Evolutionary conservation across 345 rosid genomes (phyloP).

Genomic region (Salix purpurea): DNA sequence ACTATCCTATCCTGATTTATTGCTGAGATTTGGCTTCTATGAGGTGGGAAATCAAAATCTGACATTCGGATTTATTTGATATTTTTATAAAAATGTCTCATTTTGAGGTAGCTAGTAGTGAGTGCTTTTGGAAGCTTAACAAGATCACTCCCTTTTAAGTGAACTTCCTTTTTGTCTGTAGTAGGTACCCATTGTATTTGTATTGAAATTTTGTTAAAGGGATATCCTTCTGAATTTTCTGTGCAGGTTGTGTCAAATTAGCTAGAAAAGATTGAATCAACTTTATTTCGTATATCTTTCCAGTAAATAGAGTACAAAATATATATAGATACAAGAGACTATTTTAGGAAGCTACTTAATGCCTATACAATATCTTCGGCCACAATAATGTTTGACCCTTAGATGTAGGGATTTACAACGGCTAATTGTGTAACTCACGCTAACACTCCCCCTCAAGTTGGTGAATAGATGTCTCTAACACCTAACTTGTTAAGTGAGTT

Average conservation of each 20-base stretch:
- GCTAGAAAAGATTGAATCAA: too few relatives aligned
- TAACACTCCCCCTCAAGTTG: too few relatives aligned
- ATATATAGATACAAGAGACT: too few relatives aligned
- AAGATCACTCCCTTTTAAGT: not conserved
- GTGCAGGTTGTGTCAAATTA: too few relatives aligned
- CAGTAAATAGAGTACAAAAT: rapidly evolving
- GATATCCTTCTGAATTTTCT: not conserved
- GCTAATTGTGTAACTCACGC: too few relatives aligned
- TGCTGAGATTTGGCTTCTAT: not conserved
- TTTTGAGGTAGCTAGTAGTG: not conserved
- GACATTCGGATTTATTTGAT: too few relatives aligned
- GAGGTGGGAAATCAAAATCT: not conserved
- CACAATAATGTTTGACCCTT: too few relatives aligned
- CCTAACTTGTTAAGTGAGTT: too few relatives aligned
- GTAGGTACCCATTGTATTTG: not conserved
- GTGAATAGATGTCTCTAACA: too few relatives aligned
- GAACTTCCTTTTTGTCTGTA: not conserved
- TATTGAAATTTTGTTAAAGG: not conserved
- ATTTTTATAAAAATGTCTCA: not conserved
- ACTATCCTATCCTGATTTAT: not conserved
- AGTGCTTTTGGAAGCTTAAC: not conserved
- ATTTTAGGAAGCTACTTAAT: too few relatives aligned
- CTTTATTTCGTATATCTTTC: too few relatives aligned
- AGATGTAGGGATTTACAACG: rapidly evolving
- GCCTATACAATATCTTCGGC: too few relatives aligned